A percentile compares a stretch with the other conserved stretches of the same genome.
Evolutionary conservation across 2,329 filamentous ascomycete genomes (phyloP).

Genomic region (Neopestalotiopsis sp.): DNA sequence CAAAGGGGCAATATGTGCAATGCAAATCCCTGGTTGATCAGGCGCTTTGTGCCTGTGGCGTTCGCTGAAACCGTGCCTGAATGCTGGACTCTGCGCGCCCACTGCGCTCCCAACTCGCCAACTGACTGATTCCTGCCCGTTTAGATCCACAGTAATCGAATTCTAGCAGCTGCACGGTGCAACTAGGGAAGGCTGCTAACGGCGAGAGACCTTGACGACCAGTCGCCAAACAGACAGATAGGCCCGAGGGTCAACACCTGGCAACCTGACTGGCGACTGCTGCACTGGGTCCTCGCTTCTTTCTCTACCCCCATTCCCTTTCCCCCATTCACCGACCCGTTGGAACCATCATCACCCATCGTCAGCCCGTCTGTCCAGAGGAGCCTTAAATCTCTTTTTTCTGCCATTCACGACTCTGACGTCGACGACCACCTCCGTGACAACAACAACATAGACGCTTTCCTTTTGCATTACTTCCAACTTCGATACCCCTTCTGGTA

Average conservation of each 20-base stretch:
- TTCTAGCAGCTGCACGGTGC: not conserved
- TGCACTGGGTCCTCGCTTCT: not conserved
- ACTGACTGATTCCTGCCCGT: not conserved
- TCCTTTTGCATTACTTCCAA: not conserved
- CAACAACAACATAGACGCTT: not conserved
- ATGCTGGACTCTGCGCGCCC: not conserved
- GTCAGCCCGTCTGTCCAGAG: not conserved
- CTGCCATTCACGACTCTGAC: not conserved
- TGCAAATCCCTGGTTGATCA: not conserved
- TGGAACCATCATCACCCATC: slow-evolving; percentile 2
- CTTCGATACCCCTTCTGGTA: slow-evolving; percentile 1
- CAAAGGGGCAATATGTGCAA: not conserved
- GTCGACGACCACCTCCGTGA: not conserved
- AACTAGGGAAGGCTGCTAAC: not conserved
- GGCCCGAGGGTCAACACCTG: slow-evolving; percentile 1
- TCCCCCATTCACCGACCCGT: slow-evolving; percentile 3
- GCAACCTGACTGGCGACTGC: not conserved
- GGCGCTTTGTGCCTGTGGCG: not conserved
- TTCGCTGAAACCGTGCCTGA: not conserved
- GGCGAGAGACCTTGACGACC: not conserved
- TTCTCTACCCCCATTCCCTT: not conserved
- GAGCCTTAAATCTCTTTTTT: slow-evolving; percentile 8
- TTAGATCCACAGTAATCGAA: not conserved
- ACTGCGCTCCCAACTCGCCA: not conserved
- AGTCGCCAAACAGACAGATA: not conserved